Percentiles rank a stretch among this genome's conserved stretches.
Conservation (phyloP, 176 grass and related monocot genomes). For the Tuctoria greenei region DNA sequence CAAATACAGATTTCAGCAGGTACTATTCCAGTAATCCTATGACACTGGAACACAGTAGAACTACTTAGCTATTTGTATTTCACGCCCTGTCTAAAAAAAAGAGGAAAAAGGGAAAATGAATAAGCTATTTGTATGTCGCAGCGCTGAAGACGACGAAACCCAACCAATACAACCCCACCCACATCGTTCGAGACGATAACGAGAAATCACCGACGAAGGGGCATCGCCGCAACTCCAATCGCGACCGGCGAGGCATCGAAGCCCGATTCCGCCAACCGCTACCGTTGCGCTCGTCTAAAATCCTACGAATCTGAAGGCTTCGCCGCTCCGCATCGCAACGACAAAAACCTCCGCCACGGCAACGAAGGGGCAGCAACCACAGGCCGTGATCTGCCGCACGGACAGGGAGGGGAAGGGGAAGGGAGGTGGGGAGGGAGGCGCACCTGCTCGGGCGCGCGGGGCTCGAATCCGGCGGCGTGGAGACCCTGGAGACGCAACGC, state of each 20-base stretch:
- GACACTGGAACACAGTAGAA: neutral
- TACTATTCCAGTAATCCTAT: neutral
- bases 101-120: too few species aligned
- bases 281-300: neutral
- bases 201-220: neutral
- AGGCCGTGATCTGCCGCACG: neutral
- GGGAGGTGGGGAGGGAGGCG: neutral
- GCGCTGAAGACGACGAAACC: neutral
- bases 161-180: neutral
- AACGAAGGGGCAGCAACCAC: neutral
- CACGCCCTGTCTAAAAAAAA: too few species aligned
- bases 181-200: neutral
- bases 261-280: neutral
- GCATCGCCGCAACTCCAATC: neutral
- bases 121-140: too few species aligned
- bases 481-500: constrained; percentile 26
- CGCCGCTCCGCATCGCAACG: too few species aligned
- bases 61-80: too few species aligned
- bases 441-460: neutral
- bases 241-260: neutral
- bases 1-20: neutral
- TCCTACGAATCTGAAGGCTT: constrained; percentile 13
- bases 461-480: constrained; percentile 24
- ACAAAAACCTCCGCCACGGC: too few species aligned
- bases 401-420: too few species aligned